These are phyloP conservation scores for Purpureocillium takamizusanense DNA, from an alignment of 2,329 filamentous ascomycete genomes.

Conservation along the genomic window DNA sequence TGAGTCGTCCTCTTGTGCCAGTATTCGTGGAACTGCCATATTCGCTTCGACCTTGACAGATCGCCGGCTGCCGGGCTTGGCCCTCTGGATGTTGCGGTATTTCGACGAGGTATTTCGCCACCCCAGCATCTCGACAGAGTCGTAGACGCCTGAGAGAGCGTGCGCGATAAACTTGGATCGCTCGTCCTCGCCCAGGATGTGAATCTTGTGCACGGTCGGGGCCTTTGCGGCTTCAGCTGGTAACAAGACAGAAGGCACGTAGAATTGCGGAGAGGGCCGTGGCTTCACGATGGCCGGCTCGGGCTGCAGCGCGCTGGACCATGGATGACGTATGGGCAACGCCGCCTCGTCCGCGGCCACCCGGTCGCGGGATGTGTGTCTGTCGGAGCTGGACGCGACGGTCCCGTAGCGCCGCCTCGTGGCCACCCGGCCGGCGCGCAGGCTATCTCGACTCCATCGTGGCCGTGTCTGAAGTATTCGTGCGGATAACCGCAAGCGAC, in stretches of 20 bases:
- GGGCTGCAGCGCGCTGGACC: conserved; percentile 8
- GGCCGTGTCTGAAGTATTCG: conserved; percentile 26
- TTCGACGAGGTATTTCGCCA: conserved; percentile 14
- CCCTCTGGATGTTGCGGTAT: conserved; percentile 21
- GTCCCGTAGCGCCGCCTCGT: conserved; percentile 19
- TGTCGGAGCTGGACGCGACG: conserved; percentile 12
- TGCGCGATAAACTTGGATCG: conserved; percentile 31
- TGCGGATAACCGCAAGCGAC: conserved; percentile 33
- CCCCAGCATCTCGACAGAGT: conserved; percentile 26
- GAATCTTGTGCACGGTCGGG: conserved; percentile 27
- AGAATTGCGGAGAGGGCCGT: conserved; percentile 14
- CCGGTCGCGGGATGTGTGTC: conserved; percentile 13
- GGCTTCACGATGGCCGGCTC: conserved; percentile 6
- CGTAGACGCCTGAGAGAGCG: conserved; percentile 29
- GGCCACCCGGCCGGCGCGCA: conserved; percentile 26
- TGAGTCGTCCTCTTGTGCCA: conserved; percentile 23
- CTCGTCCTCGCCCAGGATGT: conserved; percentile 32
- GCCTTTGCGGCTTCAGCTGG: conserved; percentile 20
- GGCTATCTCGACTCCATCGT: conserved; percentile 32
- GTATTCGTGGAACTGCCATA: conserved; percentile 6
- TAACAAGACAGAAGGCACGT: conserved; percentile 26
- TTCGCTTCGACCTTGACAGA: conserved; percentile 13
- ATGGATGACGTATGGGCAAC: conserved; percentile 11
- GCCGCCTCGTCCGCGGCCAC: conserved; percentile 11
- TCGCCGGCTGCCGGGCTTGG: conserved; percentile 10